These are phyloP conservation scores for Brassica hybrid DNA, from an alignment of 441 rosid species.

Conservation along the genomic window DNA sequence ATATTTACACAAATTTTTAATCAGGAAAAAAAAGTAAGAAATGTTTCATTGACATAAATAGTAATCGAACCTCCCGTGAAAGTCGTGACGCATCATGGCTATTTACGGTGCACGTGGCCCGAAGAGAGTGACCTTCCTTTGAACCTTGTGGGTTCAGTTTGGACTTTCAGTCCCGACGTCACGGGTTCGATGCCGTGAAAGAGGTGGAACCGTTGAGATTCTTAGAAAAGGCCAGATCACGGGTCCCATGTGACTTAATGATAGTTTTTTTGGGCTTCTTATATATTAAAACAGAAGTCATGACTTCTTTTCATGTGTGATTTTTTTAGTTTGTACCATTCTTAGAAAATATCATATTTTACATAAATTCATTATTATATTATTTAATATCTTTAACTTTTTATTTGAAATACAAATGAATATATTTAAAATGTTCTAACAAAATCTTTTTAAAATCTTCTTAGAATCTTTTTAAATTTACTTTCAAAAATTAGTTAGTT, in stretches of 20 bases:
- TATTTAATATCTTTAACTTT: no score
- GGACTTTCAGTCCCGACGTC: slow-evolving; percentile 43
- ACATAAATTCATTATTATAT: no score
- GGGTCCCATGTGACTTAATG: slow-evolving; percentile 34
- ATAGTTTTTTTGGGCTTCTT: not conserved
- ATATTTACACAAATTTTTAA: not conserved
- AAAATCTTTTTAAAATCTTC: no score
- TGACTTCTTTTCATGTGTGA: no score
- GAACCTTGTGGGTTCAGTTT: slow-evolving; percentile 38
- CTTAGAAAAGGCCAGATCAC: slow-evolving; percentile 14
- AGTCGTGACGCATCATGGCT: slow-evolving; percentile 26
- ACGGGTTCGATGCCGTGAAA: slow-evolving; percentile 45
- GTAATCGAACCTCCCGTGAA: slow-evolving; percentile 36
- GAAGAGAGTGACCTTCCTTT: slow-evolving; percentile 33
- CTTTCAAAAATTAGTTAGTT: no score
- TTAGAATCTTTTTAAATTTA: no score
- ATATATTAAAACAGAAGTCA: no score
- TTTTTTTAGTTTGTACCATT: no score
- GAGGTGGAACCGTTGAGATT: slow-evolving; percentile 36
- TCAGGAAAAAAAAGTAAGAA: not conserved
- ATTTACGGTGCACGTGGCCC: slow-evolving; percentile 28
- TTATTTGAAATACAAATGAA: no score
- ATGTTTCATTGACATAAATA: slow-evolving; percentile 6
- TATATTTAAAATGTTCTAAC: no score
- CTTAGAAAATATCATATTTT: no score